Percentiles rank a stretch among this genome's conserved stretches.
These are phyloP conservation scores for Saccharomycopsis sp. DNA, from an alignment of 805 yeast genomes.

Conservation along the genomic window DNA sequence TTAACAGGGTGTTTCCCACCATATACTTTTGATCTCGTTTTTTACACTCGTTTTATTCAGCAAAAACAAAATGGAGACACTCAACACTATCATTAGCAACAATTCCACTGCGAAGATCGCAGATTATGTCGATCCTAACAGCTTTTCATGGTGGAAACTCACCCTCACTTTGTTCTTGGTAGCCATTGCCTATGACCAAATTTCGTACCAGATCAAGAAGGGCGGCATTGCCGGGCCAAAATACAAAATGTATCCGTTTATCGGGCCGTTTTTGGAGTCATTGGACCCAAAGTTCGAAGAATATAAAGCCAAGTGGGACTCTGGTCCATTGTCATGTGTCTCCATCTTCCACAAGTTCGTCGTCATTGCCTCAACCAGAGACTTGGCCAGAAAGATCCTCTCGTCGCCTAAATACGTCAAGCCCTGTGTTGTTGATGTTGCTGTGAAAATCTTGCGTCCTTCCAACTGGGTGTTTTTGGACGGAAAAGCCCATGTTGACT, in stretches of 20 bases:
- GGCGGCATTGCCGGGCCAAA: conserved; percentile 89
- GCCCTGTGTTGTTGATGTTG: conserved; percentile 98
- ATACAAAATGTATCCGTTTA: conserved; percentile 86
- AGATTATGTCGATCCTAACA: neutral
- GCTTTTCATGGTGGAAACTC: conserved; percentile 49
- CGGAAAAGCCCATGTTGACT: conserved; percentile 92
- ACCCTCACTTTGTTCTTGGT: conserved; percentile 40
- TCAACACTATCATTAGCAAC: neutral
- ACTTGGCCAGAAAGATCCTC: conserved; percentile 79
- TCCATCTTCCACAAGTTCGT: conserved; percentile 98
- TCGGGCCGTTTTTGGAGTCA: conserved; percentile 93
- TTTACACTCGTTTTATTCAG: neutral
- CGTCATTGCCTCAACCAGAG: conserved; percentile 85
- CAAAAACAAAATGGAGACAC: neutral
- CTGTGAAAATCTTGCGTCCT: conserved; percentile 87
- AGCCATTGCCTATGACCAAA: conserved; percentile 60
- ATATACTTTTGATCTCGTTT: neutral
- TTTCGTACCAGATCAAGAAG: conserved; percentile 72
- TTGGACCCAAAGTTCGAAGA: conserved; percentile 94
- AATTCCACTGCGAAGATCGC: neutral
- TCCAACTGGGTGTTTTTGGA: conserved; percentile 97
- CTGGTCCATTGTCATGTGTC: conserved; percentile 93
- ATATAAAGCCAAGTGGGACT: conserved; percentile 87
- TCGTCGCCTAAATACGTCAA: conserved; percentile 82
- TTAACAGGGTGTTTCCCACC: neutral